phyloP scores from a whole-genome alignment of 345 rosid species.

The Camelina neglecta region DNA sequence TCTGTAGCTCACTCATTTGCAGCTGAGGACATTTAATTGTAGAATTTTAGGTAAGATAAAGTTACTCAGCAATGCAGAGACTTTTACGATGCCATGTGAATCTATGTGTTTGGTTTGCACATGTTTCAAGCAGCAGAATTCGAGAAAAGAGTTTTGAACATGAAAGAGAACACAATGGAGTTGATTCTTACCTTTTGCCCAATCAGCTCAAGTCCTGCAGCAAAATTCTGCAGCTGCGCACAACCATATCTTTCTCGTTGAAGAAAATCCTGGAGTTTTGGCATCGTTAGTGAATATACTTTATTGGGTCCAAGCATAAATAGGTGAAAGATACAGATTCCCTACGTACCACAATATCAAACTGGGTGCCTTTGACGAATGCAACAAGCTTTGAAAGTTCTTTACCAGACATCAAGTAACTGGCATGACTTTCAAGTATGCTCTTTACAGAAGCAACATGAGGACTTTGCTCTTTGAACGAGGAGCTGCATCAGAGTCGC shows the following conservation, averaged over 20 bases:
- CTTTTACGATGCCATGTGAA: conserved; percentile 1
- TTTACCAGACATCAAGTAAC: conserved; percentile 95
- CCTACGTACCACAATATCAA: conserved; percentile 88
- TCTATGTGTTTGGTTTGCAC: not conserved
- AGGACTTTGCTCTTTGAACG: conserved; percentile 88
- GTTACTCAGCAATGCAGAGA: not conserved
- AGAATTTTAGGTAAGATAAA: not conserved
- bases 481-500: conserved; percentile 53
- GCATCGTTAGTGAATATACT: conserved; percentile 3
- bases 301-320: conserved; percentile 20
- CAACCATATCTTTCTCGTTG: conserved; percentile 87
- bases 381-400: conserved; percentile 99
- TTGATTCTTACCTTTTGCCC: conserved; percentile 66
- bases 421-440: conserved; percentile 93
- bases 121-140: not conserved
- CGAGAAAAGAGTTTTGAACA: not conserved
- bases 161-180: conserved; percentile 2
- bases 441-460: conserved; percentile 88
- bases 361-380: conserved; percentile 98
- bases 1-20: conserved; percentile 93
- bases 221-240: conserved; percentile 91
- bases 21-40: conserved; percentile 57
- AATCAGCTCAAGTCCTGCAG: conserved; percentile 89
- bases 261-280: conserved; percentile 79
- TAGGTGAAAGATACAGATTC: conserved; percentile 9